A percentile compares a stretch with the other conserved stretches of the same genome.
phyloP scores from a whole-genome alignment of 2,329 filamentous ascomycete genomes.

The Dendrostoma leiphaemia region DNA sequence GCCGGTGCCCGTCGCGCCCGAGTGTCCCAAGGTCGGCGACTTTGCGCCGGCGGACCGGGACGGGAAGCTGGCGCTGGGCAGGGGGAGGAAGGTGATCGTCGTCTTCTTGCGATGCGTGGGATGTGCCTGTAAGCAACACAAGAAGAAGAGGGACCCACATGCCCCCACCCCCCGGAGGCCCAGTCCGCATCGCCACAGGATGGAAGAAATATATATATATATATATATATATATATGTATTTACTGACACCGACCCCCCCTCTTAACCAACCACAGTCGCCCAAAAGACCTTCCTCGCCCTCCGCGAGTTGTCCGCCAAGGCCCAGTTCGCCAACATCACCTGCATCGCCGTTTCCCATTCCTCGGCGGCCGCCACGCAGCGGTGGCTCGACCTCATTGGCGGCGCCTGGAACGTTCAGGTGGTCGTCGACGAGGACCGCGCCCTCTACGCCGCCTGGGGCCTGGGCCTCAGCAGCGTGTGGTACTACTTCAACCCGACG shows the following conservation, averaged over 20 bases:
- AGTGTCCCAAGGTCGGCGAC: constrained; percentile 47
- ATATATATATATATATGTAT: too few species aligned
- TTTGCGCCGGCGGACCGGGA: constrained; percentile 47
- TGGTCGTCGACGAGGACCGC: constrained; percentile 56
- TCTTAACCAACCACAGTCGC: constrained; percentile 38
- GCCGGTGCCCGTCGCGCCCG: constrained; percentile 42
- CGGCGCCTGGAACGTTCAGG: constrained; percentile 54
- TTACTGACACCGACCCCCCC: not conserved
- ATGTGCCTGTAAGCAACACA: constrained; percentile 47
- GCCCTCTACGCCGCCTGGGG: constrained; percentile 60
- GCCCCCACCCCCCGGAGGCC: too few species aligned
- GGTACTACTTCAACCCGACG: constrained; percentile 53
- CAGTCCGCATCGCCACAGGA: too few species aligned
- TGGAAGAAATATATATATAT: too few species aligned
- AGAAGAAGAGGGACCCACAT: too few species aligned
- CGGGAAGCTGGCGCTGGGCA: constrained; percentile 33
- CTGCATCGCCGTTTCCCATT: constrained; percentile 60
- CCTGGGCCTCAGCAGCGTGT: constrained; percentile 47
- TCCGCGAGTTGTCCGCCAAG: constrained; percentile 53
- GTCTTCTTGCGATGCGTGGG: constrained; percentile 55
- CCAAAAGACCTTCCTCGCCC: constrained; percentile 54
- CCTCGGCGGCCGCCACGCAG: constrained; percentile 52
- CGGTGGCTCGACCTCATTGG: constrained; percentile 58
- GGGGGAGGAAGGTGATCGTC: constrained; percentile 44
- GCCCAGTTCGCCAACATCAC: constrained; percentile 35